These are phyloP conservation scores for Datisca glomerata DNA, from an alignment of 306 rosid species.

Conservation along the genomic window DNA sequence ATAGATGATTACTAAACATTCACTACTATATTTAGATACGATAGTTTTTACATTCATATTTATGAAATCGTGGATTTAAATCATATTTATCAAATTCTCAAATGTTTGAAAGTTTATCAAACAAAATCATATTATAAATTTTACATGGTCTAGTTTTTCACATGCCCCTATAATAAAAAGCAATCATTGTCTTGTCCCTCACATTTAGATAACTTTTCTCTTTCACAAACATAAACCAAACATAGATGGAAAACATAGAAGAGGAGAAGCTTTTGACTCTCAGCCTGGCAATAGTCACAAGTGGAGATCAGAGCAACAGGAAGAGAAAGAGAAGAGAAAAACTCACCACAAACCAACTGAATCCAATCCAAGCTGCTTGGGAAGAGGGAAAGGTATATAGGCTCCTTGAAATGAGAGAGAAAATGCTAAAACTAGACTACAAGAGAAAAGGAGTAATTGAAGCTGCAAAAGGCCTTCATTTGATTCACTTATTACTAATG, in stretches of 20 bases:
- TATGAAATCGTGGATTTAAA: too few species aligned
- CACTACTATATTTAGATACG: too few species aligned
- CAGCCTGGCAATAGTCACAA: slow-evolving; percentile 50
- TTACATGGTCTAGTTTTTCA: not conserved
- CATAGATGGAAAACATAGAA: slow-evolving; percentile 44
- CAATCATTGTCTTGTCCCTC: not conserved
- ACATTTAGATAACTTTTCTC: not conserved
- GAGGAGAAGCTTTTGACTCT: slow-evolving; percentile 64
- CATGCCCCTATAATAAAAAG: not conserved
- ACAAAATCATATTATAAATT: too few species aligned
- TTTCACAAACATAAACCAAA: not conserved
- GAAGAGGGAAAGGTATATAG: slow-evolving; percentile 46
- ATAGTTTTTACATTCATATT: too few species aligned
- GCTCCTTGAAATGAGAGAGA: slow-evolving; percentile 65
- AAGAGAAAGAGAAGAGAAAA: too few species aligned
- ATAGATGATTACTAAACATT: too few species aligned
- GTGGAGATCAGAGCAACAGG: slow-evolving; percentile 41
- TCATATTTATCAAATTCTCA: not conserved
- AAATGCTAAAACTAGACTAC: slow-evolving; percentile 41
- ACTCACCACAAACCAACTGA: too few species aligned
- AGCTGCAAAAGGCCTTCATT: slow-evolving; percentile 34
- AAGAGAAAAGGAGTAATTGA: slow-evolving; percentile 15
- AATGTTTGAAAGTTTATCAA: too few species aligned
- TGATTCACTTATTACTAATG: slow-evolving; percentile 48
- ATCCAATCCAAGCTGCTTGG: too few species aligned